Base-by-base conservation (phyloP, 768 basidiomycete species). In the Mycena filopes region DNA sequence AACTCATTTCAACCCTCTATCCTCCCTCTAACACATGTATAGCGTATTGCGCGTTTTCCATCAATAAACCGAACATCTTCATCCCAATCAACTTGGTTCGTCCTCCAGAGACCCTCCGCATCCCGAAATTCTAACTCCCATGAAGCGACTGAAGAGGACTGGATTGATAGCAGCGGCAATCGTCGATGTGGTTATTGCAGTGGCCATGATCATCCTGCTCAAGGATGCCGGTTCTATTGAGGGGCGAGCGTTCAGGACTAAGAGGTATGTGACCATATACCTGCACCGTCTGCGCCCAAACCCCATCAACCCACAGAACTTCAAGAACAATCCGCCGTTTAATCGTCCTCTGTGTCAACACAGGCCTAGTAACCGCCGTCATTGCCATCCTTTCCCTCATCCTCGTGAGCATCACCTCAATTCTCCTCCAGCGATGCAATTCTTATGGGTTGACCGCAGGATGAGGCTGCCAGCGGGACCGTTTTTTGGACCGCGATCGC, bases 401-500 rank as follows among this genome's bases (percentile, higher is more conserved):
- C 38, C 66, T 67, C 7, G 66, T 55, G 46, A 41, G 57, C 31
- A 5, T 42, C 21, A 36, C 10, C 16, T 38, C 15, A 4, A 29
- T 48, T 1, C 36, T 15, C 7, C 29, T 12, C 7, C 23, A 20
- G 49, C 31, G 16, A 23, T 49, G 53, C 28, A 3, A 29, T 8
- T 9, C 36, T 55, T 16, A 60, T 49, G 13, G 12, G 1, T 50
- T 51, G 25, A 13, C 40, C 42, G 4, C 21, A 67, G 66, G 66
- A 67, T 36, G 61, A 67, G 33, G 63, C 66, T 18, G 66, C 66
- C 20, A 67, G 61, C 48, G 61, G 66, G 41, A 67, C 66, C 15
- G 57, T 59, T 38, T 67, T 67, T 33, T 67, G 60, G 61, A 67
- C 66, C 11, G 50, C 66, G 29, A 67, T 67, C 16, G 51, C 57